These are phyloP conservation scores for Claviceps fusiformis DNA, from an alignment of 2,329 filamentous ascomycete genomes.

Conservation along the genomic window DNA sequence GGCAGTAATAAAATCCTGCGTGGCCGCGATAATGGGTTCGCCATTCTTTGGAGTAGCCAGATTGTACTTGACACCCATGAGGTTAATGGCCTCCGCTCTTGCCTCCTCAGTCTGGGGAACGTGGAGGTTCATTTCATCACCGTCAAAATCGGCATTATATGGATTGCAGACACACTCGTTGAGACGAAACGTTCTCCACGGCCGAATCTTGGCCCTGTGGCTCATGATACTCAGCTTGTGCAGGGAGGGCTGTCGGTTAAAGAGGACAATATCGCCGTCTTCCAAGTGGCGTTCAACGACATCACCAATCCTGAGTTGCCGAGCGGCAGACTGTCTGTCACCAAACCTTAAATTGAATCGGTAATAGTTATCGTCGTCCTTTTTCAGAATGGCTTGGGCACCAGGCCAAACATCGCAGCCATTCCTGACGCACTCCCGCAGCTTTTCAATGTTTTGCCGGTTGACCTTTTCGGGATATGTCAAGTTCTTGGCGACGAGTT, in stretches of 20 bases:
- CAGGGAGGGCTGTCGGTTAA: conserved; percentile 93
- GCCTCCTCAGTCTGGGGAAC: conserved; percentile 97
- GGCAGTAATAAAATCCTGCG: conserved; percentile 96
- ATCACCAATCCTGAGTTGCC: conserved; percentile 67
- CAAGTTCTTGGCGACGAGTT: conserved; percentile 86
- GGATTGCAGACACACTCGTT: conserved; percentile 98
- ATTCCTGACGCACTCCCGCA: conserved; percentile 59
- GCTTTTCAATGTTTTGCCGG: conserved; percentile 70
- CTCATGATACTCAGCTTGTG: conserved; percentile 98
- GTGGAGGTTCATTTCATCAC: conserved; percentile 98
- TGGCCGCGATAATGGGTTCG: conserved; percentile 96
- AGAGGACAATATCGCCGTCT: conserved; percentile 89
- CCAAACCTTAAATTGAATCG: not conserved
- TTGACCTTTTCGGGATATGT: conserved; percentile 89
- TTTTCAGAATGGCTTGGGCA: conserved; percentile 68
- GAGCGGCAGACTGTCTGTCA: conserved; percentile 38
- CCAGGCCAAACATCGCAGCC: conserved; percentile 74
- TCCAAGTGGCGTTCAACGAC: conserved; percentile 89
- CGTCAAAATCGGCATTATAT: conserved; percentile 98
- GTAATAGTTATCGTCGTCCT: conserved; percentile 45
- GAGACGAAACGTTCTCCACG: conserved; percentile 88
- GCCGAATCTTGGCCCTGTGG: conserved; percentile 83
- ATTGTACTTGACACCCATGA: conserved; percentile 98
- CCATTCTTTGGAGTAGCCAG: conserved; percentile 92
- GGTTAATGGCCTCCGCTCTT: conserved; percentile 80